Conservation (phyloP, 176 grass and related monocot genomes). For the Otatea glauca region DNA sequence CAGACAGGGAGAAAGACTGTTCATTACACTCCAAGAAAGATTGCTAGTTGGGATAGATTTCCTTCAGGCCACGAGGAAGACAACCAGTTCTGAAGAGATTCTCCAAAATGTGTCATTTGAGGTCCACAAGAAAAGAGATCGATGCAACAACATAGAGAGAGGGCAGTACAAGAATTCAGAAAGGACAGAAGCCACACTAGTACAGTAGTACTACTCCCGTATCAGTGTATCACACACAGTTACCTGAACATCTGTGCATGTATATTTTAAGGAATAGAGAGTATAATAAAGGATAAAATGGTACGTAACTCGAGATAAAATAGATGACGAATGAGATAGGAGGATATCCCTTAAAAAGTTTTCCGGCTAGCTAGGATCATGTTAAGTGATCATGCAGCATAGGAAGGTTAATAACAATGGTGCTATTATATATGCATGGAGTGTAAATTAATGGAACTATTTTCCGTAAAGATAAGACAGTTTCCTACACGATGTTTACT, state of each 20-base stretch:
- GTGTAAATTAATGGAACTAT: no score
- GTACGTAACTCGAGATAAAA: no score
- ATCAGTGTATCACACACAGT: not conserved
- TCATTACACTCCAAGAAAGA: conserved; percentile 14
- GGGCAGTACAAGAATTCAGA: conserved; percentile 4
- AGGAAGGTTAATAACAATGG: not conserved
- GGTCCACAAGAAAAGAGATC: conserved; percentile 25
- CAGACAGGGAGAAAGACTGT: not conserved
- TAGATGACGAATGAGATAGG: no score
- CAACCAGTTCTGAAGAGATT: conserved; percentile 26
- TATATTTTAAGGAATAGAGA: no score
- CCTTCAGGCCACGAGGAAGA: conserved; percentile 33
- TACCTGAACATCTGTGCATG: no score
- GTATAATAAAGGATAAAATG: no score
- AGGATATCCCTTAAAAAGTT: no score
- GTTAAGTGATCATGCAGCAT: not conserved
- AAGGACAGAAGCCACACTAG: not conserved
- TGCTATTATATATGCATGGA: not conserved
- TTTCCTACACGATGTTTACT: not conserved
- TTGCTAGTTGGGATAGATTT: conserved; percentile 34
- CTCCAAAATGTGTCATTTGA: conserved; percentile 20
- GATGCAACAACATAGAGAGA: not conserved
- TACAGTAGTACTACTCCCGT: not conserved
- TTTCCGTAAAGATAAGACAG: no score
- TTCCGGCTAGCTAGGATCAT: not conserved